Percentiles rank a stretch among this genome's conserved stretches.
Conservation (phyloP, 2,329 filamentous ascomycete species). For the Tolypocladium amazonense region DNA sequence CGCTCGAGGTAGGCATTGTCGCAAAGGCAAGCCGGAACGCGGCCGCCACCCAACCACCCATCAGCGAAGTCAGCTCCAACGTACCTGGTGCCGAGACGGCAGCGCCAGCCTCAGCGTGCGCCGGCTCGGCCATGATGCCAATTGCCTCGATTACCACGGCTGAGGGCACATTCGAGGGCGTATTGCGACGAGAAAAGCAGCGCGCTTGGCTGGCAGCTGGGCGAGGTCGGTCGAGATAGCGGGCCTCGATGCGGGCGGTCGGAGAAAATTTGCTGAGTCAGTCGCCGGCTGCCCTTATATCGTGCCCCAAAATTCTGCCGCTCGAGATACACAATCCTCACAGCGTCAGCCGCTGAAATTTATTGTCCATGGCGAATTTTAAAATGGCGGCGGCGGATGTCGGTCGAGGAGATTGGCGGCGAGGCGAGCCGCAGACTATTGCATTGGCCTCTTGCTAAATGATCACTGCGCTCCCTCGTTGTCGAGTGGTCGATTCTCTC, state of each 20-base stretch:
- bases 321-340: slow-evolving; percentile 28
- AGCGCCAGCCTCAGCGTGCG: slow-evolving; percentile 23
- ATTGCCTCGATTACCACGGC: slow-evolving; percentile 16
- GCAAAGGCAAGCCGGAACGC: not conserved
- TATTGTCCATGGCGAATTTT: slow-evolving; percentile 4
- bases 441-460: not conserved
- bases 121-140: slow-evolving; percentile 30
- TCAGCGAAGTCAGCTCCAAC: slow-evolving; percentile 3
- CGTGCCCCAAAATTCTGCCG: slow-evolving; percentile 26
- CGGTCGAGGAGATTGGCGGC: not conserved
- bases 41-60: not conserved
- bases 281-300: slow-evolving; percentile 27
- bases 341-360: slow-evolving; percentile 7
- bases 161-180: slow-evolving; percentile 9
- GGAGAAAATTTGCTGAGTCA: slow-evolving; percentile 34
- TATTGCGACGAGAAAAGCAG: slow-evolving; percentile 7
- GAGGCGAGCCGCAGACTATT: not conserved
- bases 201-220: slow-evolving; percentile 3
- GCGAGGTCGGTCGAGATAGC: not conserved
- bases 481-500: not conserved
- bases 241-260: slow-evolving; percentile 15
- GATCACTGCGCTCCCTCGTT: not conserved
- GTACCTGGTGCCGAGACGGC: slow-evolving; percentile 24
- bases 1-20: slow-evolving; percentile 1
- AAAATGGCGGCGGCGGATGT: slow-evolving; percentile 1